phyloP scores from a whole-genome alignment of 257 asterid genomes.

The Coffea eugenioides region DNA sequence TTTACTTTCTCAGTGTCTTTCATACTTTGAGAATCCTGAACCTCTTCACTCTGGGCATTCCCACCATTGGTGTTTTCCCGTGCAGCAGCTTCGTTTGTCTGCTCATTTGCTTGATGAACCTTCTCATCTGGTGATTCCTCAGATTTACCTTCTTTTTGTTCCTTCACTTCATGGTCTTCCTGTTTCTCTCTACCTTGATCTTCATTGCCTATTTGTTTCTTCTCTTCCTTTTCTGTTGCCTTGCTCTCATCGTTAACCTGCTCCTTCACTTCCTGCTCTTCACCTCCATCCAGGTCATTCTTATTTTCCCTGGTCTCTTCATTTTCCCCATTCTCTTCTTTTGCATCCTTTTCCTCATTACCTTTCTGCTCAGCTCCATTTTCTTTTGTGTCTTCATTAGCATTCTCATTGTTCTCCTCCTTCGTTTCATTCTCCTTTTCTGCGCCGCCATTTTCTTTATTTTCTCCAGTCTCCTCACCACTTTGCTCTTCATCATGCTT shows the following conservation, averaged over 20 bases:
- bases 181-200: conserved; percentile 30
- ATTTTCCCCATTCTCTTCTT: conserved; percentile 24
- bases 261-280: conserved; percentile 35
- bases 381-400: neutral
- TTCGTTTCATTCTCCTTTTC: conserved; percentile 14
- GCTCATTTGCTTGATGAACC: conserved; percentile 27
- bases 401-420: conserved; percentile 13
- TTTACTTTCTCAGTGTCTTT: conserved; percentile 31
- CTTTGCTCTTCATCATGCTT: conserved; percentile 14
- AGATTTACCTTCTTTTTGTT: conserved; percentile 27
- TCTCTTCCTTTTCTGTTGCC: conserved; percentile 30
- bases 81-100: conserved; percentile 25
- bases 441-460: conserved; percentile 14
- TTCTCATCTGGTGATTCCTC: conserved; percentile 33
- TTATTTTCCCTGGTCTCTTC: conserved; percentile 24
- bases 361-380: conserved; percentile 8
- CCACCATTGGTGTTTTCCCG: conserved; percentile 25
- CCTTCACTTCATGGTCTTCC: conserved; percentile 25
- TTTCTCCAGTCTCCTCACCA: conserved; percentile 11
- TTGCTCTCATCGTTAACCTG: conserved; percentile 31
- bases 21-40: conserved; percentile 29
- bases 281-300: conserved; percentile 31
- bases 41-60: conserved; percentile 21
- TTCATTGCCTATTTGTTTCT: conserved; percentile 26
- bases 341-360: conserved; percentile 27